Evolutionary conservation across 2,329 filamentous ascomycete genomes (phyloP), one percentile per base, ranked within the genome.

Genomic region (Hypocrella siamensis): DNA sequence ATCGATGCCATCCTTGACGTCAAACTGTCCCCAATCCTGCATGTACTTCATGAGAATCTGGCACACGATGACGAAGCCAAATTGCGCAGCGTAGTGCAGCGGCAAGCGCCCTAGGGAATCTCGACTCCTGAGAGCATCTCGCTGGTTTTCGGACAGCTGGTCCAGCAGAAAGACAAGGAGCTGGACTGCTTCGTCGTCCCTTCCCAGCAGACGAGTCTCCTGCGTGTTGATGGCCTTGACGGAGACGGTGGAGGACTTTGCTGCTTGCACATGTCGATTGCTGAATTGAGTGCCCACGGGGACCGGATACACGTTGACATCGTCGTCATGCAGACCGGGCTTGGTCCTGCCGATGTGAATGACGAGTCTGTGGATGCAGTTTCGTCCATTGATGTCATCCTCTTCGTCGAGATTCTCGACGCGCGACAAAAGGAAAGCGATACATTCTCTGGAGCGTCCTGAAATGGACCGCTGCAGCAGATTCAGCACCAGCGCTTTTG

Each of bases 41-140:
- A 98, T 86, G 45, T 79, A 78, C 40, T 78, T 75, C 59, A 94
- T 86, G 42, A 96, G 70, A 17, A 86, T 67, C 48, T 93, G 70
- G 47, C 84, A 93, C 8, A 94, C 77, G n/a, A 84, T 72, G 4
- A 90, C 81, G 44, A 94, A 85, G 3, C 90, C 90, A 48, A 92
- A 93, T 50, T 96, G 85, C 0, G 90, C 88, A 3, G 85, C 85
- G 49, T 94, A 94, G 51, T 96, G 88, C 9, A 96, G 64, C 2
- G 88, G 85, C 11, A 88, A 67, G 4, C 88, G 79, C 3, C 84
- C 86, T 37, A 88, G 80, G 0, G 75, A 67, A 54, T 96, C 88
- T 36, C 68, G 74, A 10, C 70, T 69, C 31, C 68, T 61, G 9
- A 96, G 60, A 0, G 79, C 78, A 10, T 51, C 41, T 9, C 77